These are phyloP conservation scores for Pyropia yezoensis DNA, from an alignment of 23 red algal genomes.

Conservation along the genomic window DNA sequence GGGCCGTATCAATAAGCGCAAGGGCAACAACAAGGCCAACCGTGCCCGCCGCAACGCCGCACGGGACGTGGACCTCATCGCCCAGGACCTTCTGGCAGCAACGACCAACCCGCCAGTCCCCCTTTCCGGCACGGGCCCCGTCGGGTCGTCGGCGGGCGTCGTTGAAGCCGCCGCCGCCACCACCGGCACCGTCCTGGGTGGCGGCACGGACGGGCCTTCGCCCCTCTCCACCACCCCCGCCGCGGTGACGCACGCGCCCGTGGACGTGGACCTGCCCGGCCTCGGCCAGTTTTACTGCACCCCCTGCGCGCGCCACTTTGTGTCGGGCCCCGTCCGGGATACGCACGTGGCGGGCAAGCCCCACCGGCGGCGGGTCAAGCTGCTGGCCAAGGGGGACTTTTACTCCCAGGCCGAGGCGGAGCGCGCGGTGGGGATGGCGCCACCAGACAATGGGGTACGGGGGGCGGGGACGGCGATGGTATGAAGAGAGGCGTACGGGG, in stretches of 20 bases:
- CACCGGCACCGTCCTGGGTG: background rate
- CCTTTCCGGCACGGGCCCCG: too few relatives aligned
- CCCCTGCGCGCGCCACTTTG: slow-evolving; percentile 79
- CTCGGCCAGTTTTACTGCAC: slow-evolving; percentile 90
- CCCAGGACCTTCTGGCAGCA: slow-evolving; percentile 45
- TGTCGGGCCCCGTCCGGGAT: slow-evolving; percentile 26
- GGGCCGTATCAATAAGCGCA: slow-evolving; percentile 58
- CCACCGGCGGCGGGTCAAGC: slow-evolving; percentile 58
- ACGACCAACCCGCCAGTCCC: slow-evolving; percentile 1
- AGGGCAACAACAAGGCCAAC: slow-evolving; percentile 66
- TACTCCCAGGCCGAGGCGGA: slow-evolving; percentile 76
- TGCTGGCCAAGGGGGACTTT: slow-evolving; percentile 35
- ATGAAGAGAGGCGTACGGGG: too few relatives aligned
- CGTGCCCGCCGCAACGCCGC: slow-evolving; percentile 31
- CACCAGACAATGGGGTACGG: background rate
- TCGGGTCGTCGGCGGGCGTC: too few relatives aligned
- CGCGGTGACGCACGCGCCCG: background rate
- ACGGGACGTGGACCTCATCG: slow-evolving; percentile 56
- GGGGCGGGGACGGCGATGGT: background rate
- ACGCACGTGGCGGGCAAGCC: slow-evolving; percentile 55
- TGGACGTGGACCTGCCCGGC: slow-evolving; percentile 79
- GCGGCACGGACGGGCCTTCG: slow-evolving; percentile 4
- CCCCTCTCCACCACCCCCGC: too few relatives aligned
- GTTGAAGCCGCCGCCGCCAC: too few relatives aligned
- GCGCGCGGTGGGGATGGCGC: slow-evolving; percentile 50